Evolutionary conservation across 2,329 filamentous ascomycete species (phyloP).

Genomic region (Colletotrichum australisinense): DNA sequence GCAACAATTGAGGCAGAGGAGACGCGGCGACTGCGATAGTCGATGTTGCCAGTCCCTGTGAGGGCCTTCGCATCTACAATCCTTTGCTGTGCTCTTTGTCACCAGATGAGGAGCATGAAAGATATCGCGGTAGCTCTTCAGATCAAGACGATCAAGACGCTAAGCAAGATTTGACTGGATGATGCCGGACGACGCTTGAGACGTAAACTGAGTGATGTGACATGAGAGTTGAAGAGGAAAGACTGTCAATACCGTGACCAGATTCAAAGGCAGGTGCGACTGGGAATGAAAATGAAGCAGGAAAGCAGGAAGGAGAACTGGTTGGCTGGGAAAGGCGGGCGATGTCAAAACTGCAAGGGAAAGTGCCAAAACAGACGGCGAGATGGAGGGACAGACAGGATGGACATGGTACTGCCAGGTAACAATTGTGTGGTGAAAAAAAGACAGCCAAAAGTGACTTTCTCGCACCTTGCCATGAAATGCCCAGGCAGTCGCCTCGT

Average conservation of each 20-base stretch:
- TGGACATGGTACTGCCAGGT: neutral
- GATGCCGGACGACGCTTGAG: neutral
- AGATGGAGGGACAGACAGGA: neutral
- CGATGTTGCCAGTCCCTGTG: neutral
- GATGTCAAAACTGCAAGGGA: conserved; percentile 7
- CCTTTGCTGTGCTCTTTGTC: neutral
- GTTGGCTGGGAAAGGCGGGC: neutral
- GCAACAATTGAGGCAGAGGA: neutral
- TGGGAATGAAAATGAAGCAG: neutral
- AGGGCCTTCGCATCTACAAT: too few species aligned
- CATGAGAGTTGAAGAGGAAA: neutral
- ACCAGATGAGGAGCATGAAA: neutral
- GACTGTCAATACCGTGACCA: neutral
- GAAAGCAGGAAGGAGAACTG: neutral
- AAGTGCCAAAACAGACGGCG: neutral
- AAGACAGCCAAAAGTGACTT: neutral
- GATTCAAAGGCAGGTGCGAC: neutral
- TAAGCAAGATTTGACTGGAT: neutral
- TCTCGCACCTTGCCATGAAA: neutral
- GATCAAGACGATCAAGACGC: neutral
- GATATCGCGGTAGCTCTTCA: neutral
- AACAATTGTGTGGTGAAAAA: neutral
- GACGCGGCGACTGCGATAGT: neutral
- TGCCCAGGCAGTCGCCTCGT: neutral
- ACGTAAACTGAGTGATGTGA: neutral